A percentile compares a stretch with the other conserved stretches of the same genome.
Evolutionary conservation across 192 early-diverging fungal species (phyloP).

Genomic region (Anaeromyces robustus): DNA sequence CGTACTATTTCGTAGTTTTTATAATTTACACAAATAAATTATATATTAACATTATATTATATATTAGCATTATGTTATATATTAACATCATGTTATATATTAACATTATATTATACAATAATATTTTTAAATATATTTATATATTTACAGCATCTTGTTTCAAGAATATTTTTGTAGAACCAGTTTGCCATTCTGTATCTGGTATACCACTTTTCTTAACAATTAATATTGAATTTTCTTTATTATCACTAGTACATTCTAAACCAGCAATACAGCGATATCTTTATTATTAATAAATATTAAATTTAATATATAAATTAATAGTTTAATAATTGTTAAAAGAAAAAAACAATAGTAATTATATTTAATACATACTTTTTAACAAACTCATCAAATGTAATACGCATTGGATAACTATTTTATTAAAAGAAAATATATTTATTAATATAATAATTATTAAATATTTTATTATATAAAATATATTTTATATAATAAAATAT

Average conservation of each 20-base stretch:
- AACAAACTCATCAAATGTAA: conserved; percentile 26
- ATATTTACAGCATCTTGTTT: conserved; percentile 15
- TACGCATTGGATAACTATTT: conserved; percentile 11
- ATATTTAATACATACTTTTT: conserved; percentile 12
- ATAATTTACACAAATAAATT: too few relatives aligned
- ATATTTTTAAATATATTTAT: too few relatives aligned
- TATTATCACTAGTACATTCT: not conserved
- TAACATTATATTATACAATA: not conserved
- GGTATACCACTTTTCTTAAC: conserved; percentile 7
- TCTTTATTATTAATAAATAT: not conserved
- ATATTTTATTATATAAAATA: too few relatives aligned
- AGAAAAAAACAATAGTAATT: too few relatives aligned
- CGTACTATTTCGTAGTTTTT: conserved; percentile 11
- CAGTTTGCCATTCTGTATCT: conserved; percentile 19
- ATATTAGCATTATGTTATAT: too few relatives aligned
- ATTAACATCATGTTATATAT: too few relatives aligned
- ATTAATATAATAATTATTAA: too few relatives aligned
- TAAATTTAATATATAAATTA: not conserved
- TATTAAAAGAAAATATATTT: not conserved
- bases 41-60: too few relatives aligned
- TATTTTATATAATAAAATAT: not conserved
- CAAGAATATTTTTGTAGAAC: conserved; percentile 32
- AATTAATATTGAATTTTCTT: conserved; percentile 3
- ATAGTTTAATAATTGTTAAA: not conserved
- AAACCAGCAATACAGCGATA: not conserved